Base-by-base conservation (phyloP, 228 moss, liverwort and hornwort genomes). In the Sphagnum fallax region DNA sequence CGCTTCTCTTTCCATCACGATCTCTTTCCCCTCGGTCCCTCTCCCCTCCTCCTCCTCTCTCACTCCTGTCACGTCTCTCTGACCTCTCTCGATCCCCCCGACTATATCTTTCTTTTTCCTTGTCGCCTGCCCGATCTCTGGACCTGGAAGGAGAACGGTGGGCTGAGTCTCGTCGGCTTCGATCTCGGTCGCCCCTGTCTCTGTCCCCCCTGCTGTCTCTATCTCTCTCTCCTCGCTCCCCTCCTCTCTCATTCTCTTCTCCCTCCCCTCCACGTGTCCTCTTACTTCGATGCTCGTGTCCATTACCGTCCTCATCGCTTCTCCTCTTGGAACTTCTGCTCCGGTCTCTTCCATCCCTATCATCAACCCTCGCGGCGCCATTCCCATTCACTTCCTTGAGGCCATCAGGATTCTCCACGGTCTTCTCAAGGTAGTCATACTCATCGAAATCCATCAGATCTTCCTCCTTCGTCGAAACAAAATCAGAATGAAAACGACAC, bases 371-470 rank as follows among this genome's bases (percentile, higher is more conserved):
- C 61, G 74, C 74, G 12, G 68, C 73, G 16, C 78, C 83, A 61
- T 83, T 83, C 58, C 87, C 87, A 5, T 85, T 91, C 4, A 82
- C 77, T 64, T 87, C 83, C 48, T 82, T 93, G 51, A 79, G 49
- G 4, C 79, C 72, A 52, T 90, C 94, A 60, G 85, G 90, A 53
- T 87, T 84, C 71, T 94, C 98, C 55, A 93, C 94, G 70, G 89
- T 98, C 83, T 98, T 98, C 79, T 98, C 98, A 64, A 98, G 62
- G 76, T 98, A 98, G 64, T 98, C 98, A 63, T 98, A 98, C 87
- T 98, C 98, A 64, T 98, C 98, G 76, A 98, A 98, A 65, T 98
- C 98, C 98, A 94, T 98, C 66, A 5, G 11, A 64, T 5, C 60
- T n/a, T 11, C 50, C 16, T 49, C 3, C 10, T 32, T 32, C 32